These are phyloP conservation scores for Fusarium newnesense DNA, from an alignment of 2,329 filamentous ascomycete genomes.

Conservation along the genomic window DNA sequence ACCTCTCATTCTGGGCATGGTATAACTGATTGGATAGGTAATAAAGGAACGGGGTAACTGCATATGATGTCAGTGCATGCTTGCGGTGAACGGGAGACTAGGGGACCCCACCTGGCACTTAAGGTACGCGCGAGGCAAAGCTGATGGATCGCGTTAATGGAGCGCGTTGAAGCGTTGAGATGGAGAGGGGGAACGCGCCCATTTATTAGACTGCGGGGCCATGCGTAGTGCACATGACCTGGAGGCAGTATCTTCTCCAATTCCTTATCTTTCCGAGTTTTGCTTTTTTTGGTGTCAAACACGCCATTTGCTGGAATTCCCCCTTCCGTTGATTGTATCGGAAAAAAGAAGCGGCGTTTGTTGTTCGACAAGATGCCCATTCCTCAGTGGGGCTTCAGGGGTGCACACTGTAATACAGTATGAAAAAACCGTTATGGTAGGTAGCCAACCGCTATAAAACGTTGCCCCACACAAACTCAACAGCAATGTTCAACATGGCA, in stretches of 20 bases:
- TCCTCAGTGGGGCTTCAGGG: too few relatives aligned
- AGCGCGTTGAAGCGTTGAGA: background rate
- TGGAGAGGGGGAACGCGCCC: background rate
- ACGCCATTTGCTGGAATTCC: too few relatives aligned
- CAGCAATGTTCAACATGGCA: conserved; percentile 37
- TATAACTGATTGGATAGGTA: background rate
- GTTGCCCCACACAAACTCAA: conserved; percentile 32
- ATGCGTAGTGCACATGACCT: background rate
- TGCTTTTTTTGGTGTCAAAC: background rate
- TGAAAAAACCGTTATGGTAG: background rate
- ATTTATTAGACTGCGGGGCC: background rate
- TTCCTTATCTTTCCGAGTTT: background rate
- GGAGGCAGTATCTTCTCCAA: background rate
- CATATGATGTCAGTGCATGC: background rate
- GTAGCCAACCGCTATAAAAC: background rate
- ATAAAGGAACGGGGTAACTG: background rate
- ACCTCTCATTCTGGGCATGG: background rate
- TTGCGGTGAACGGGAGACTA: background rate
- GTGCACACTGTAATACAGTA: background rate
- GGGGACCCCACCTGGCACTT: background rate
- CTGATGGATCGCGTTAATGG: background rate
- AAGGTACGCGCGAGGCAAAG: background rate
- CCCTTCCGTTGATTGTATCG: background rate
- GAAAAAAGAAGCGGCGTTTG: background rate
- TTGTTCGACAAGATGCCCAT: background rate